A percentile compares a stretch with the other conserved stretches of the same genome.
Conservation (phyloP, 768 basidiomycete genomes). For the Auriscalpium orientale region DNA sequence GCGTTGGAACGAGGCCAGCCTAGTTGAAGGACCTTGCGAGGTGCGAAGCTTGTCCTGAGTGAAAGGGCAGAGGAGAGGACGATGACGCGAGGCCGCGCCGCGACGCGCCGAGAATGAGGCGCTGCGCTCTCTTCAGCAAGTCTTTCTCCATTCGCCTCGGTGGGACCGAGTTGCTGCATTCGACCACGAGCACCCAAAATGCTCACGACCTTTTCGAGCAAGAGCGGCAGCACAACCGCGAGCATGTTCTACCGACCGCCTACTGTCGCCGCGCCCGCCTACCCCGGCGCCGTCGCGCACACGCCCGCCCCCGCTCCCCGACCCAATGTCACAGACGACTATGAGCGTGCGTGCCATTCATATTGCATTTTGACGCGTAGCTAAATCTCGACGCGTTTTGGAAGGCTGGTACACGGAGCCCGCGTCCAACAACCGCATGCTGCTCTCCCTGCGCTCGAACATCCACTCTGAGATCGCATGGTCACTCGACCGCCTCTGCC, state of each 20-base stretch:
- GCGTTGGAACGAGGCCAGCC: too few species aligned
- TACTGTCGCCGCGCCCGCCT: background rate
- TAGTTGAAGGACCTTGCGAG: too few species aligned
- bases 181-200: slow-evolving; percentile 4
- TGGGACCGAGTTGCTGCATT: slow-evolving; percentile 2
- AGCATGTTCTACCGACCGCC: slow-evolving; percentile 14
- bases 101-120: background rate
- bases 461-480: slow-evolving; percentile 79
- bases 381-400: slow-evolving; percentile 1
- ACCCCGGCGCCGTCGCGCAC: background rate
- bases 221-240: slow-evolving; percentile 6
- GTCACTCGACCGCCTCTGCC: slow-evolving; percentile 82
- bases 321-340: slow-evolving; percentile 53
- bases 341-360: slow-evolving; percentile 47
- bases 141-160: too few species aligned
- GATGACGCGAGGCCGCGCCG: too few species aligned
- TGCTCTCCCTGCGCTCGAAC: slow-evolving; percentile 81
- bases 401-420: slow-evolving; percentile 84
- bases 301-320: slow-evolving; percentile 5
- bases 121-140: too few species aligned
- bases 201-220: slow-evolving; percentile 16
- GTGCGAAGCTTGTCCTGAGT: too few species aligned
- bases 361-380: background rate
- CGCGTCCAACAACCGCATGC: slow-evolving; percentile 75
- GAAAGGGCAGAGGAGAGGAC: too few species aligned